Evolutionary conservation across 495 filamentous ascomycete species (phyloP), one percentile per base, ranked within the genome.

Genomic region (Hyphodiscus hymeniophilus): DNA sequence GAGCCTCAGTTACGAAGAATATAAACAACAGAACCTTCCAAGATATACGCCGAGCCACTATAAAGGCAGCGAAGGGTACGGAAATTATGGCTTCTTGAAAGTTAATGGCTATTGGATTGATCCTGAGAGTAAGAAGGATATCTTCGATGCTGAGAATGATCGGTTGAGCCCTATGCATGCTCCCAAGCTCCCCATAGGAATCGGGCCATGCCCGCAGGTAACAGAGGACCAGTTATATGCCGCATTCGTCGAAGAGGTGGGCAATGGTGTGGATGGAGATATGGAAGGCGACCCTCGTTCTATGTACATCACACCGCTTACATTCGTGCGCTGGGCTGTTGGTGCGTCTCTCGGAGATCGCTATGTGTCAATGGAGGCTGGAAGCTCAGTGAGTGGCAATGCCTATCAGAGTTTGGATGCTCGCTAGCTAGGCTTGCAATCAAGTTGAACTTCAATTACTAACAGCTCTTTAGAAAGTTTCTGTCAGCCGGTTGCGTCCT

Each of bases 71-170:
- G n/a, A 46, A 6, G 57, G 49, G 2, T 52, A 34, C 38, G 28
- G 15, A 12, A 57, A 55, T 35, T 60, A 52, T 42, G 57, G 57
- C 11, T 60, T 52, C n/a, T 2, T 56, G 24, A 10, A 17, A 8
- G 31, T 45, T 12, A 45, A 51, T n/a, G 50, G 40, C 8, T 33
- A n/a, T 20, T 60, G 57, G 57, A 50, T 54, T 6, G 57, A 60
- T 47, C 54, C 50, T 10, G 57, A 60, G 1, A 47, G 49, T 30
- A 20, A 52, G 38, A 48, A 38, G 38, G 24, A 50, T 17, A 23
- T 57, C 3, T 39, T 32, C 30, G 21, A 54, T 18, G 55, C 55
- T 6, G 47, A 43, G 18, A 15, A 35, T 17, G 11, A 30, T 13
- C 33, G 15, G 6, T 13, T 13, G 3, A 13, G 16, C 15, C 3